Evolutionary conservation across 2,329 filamentous ascomycete genomes (phyloP), one percentile per base, ranked within the genome.

Genomic region (Huntiella abstrusa): DNA sequence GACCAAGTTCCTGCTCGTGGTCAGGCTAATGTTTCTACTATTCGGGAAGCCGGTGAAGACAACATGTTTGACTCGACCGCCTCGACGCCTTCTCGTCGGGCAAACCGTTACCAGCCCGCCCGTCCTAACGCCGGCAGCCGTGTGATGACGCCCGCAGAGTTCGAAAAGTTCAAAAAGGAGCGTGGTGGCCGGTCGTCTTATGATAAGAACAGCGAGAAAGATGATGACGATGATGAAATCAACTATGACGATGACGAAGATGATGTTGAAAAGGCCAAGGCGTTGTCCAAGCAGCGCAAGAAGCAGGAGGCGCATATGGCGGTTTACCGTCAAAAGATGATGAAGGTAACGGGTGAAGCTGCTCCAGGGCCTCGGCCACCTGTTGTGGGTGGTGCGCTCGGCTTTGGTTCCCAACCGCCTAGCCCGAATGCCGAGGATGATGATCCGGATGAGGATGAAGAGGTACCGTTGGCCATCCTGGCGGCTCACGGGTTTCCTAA

Each of bases 311-410:
- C 86, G 10, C 84, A 91, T 58, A 79, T 94, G 67, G 73, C 84
- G 1, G 80, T 93, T 1, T 93, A 93, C 60, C 75, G 86, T 49
- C 86, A 94, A 59, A 83, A 91, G 61, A 94, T 93, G 86, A 93
- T 88, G 82, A 93, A 93, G 62, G 81, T 91, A 28, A 92, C 85
- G 1, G 86, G 86, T 41, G 49, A 46, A 15, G 32, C 17, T 13
- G 17, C 36, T 4, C 36, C 41, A 10, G 49, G 68, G 11, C 56
- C 64, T 8, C 72, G 75, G n/a, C 69, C 73, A 11, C 64, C 65
- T 43, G 60, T 78, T 51, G 66, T 70, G 55, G 83, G 78, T 58
- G 73, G 74, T 3, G 75, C 79, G 1, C 77, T 77, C 51, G 59
- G 82, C 15, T 58, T 61, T 3, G 61, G 38, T 19, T 39, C 22